These are phyloP conservation scores for Zygoascus biomembranicola DNA, from an alignment of 805 yeast genomes.

Conservation along the genomic window DNA sequence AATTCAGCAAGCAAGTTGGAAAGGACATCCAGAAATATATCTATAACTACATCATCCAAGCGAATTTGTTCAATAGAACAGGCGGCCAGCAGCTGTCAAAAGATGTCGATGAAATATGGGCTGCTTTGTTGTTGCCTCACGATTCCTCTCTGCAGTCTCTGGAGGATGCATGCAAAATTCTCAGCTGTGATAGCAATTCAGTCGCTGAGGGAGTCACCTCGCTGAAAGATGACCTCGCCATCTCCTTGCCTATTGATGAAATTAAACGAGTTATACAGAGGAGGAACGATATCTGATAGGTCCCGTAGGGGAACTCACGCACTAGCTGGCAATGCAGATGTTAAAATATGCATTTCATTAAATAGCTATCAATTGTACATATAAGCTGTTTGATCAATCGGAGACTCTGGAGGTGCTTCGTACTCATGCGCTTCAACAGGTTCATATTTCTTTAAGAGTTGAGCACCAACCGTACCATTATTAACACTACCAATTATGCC, in stretches of 20 bases:
- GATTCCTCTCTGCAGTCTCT: slow-evolving; percentile 4
- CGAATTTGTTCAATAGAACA: slow-evolving; percentile 28
- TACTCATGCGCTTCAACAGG: background rate
- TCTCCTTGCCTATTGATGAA: slow-evolving; percentile 4
- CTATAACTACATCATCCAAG: slow-evolving; percentile 32
- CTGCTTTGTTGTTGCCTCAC: slow-evolving; percentile 7
- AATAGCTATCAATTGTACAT: background rate
- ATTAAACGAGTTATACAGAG: slow-evolving; percentile 9
- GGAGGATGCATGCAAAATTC: background rate
- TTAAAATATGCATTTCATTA: background rate
- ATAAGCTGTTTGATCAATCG: background rate
- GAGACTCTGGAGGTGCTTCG: background rate
- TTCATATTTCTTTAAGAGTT: background rate
- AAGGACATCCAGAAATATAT: slow-evolving; percentile 29
- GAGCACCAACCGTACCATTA: background rate
- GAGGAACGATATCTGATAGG: background rate
- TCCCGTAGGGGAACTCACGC: background rate
- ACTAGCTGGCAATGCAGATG: too few species aligned
- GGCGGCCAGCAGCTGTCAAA: slow-evolving; percentile 31
- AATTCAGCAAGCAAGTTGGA: slow-evolving; percentile 23
- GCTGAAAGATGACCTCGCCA: slow-evolving; percentile 1
- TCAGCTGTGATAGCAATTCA: background rate
- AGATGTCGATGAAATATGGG: slow-evolving; percentile 30
- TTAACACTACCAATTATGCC: background rate
- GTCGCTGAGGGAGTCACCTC: background rate